phyloP scores from a whole-genome alignment of 768 basidiomycete genomes.

The Dacryopinax primogenitus region DNA sequence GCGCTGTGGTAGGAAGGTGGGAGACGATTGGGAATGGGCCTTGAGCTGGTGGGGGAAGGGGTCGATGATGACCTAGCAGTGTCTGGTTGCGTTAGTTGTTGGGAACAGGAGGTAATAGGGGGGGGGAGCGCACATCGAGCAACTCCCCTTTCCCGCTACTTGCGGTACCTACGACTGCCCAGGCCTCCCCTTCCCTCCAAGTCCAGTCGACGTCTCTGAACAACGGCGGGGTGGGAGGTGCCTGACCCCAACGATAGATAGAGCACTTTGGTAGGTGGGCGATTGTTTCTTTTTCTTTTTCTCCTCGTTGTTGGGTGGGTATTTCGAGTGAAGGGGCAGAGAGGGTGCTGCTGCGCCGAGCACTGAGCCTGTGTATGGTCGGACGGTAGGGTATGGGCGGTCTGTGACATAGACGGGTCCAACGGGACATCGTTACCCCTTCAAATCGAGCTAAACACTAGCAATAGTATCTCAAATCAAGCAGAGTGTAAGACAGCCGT shows the following conservation, averaged over 20 bases:
- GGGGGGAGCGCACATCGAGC: slow-evolving; percentile 43
- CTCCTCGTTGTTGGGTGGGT: background rate
- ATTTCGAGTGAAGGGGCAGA: background rate
- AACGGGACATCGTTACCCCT: too few relatives aligned
- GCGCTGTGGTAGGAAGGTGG: slow-evolving; percentile 3
- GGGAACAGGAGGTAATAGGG: slow-evolving; percentile 19
- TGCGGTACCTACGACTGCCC: slow-evolving; percentile 61
- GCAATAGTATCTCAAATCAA: too few relatives aligned
- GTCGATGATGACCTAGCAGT: slow-evolving; percentile 55
- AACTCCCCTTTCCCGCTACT: slow-evolving; percentile 48
- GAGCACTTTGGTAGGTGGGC: slow-evolving; percentile 12
- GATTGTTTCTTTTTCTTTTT: background rate
- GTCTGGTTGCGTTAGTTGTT: slow-evolving; percentile 28
- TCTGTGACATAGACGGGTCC: too few relatives aligned
- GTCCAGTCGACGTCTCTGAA: slow-evolving; percentile 47
- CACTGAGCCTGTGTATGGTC: background rate
- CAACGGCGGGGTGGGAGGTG: slow-evolving; percentile 34
- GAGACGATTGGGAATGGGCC: slow-evolving; percentile 69
- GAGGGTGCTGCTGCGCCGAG: background rate
- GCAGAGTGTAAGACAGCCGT: too few relatives aligned
- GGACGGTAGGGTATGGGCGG: too few relatives aligned
- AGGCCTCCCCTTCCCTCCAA: slow-evolving; percentile 48
- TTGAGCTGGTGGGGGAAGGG: slow-evolving; percentile 46
- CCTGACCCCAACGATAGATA: slow-evolving; percentile 15
- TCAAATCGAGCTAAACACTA: too few relatives aligned